Percentiles rank a stretch among this genome's conserved stretches.
phyloP scores from a whole-genome alignment of 495 filamentous ascomycete genomes.

The Staphylotrichum longicolle region DNA sequence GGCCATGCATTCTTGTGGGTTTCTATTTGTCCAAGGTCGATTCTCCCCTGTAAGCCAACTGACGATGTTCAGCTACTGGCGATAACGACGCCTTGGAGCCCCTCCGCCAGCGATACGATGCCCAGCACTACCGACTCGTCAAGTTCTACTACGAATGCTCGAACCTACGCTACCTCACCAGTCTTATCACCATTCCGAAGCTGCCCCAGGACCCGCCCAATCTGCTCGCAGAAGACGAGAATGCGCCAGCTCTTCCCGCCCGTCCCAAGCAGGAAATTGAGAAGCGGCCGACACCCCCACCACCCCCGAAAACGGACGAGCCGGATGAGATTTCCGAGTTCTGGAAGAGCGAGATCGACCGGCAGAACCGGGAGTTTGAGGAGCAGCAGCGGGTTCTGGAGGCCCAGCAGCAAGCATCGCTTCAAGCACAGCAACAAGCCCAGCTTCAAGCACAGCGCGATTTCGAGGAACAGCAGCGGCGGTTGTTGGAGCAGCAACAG shows the following conservation, averaged over 20 bases:
- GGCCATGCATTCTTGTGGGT: constrained; percentile 92
- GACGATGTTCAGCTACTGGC: constrained; percentile 64
- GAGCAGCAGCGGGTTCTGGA: constrained; percentile 86
- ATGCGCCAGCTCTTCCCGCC: constrained; percentile 76
- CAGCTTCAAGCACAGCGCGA: constrained; percentile 81
- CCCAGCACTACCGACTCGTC: constrained; percentile 91
- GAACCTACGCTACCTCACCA: constrained; percentile 92
- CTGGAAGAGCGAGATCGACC: constrained; percentile 87
- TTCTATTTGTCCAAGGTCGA: constrained; percentile 17
- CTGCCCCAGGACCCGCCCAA: constrained; percentile 92
- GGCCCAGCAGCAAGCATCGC: constrained; percentile 69
- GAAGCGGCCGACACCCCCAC: constrained; percentile 63
- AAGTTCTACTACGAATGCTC: constrained; percentile 99
- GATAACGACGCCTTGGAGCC: constrained; percentile 94
- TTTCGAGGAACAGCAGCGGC: constrained; percentile 91
- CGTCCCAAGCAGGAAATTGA: constrained; percentile 73
- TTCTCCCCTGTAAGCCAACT: constrained; percentile 26
- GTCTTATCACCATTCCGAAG: constrained; percentile 92
- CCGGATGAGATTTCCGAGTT: constrained; percentile 96
- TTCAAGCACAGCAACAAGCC: constrained; percentile 67
- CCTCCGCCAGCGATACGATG: constrained; percentile 81
- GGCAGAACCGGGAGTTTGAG: constrained; percentile 91
- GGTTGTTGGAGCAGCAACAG: constrained; percentile 82
- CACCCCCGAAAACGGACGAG: constrained; percentile 62
- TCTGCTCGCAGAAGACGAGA: constrained; percentile 77